These are phyloP conservation scores for Epichloe uncinata DNA, from an alignment of 2,329 filamentous ascomycete genomes.

Conservation along the genomic window DNA sequence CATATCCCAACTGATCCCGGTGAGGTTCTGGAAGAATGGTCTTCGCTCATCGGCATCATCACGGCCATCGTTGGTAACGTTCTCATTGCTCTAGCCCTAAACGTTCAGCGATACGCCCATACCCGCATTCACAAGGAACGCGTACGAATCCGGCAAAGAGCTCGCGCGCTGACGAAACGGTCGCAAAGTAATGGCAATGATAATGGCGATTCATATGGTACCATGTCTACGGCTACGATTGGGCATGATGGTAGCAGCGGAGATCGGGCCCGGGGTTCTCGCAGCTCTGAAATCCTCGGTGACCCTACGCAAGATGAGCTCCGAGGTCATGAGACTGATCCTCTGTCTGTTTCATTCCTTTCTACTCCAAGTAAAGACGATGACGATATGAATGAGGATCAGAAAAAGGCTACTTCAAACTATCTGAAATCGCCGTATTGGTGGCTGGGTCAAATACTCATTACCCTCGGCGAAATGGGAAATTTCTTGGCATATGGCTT, in stretches of 20 bases:
- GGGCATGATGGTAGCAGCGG: constrained; percentile 8
- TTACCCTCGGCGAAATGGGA: constrained; percentile 83
- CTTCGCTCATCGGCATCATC: constrained; percentile 84
- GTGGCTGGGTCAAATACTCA: constrained; percentile 89
- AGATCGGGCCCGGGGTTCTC: constrained; percentile 10
- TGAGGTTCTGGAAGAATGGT: constrained; percentile 57
- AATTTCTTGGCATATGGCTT: constrained; percentile 98
- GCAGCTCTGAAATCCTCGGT: constrained; percentile 23
- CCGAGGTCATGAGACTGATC: constrained; percentile 32
- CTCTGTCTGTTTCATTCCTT: constrained; percentile 36
- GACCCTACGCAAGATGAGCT: constrained; percentile 6
- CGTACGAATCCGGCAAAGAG: constrained; percentile 40
- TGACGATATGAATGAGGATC: constrained; percentile 15
- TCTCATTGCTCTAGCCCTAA: constrained; percentile 87
- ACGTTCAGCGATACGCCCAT: constrained; percentile 93
- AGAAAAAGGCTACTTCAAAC: constrained; percentile 38
- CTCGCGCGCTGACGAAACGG: constrained; percentile 39
- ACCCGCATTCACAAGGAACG: constrained; percentile 65
- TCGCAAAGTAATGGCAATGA: constrained; percentile 18
- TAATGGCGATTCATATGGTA: constrained; percentile 21
- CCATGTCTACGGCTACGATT: constrained; percentile 13
- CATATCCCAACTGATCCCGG: constrained; percentile 21
- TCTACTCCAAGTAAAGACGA: constrained; percentile 21
- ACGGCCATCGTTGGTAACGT: constrained; percentile 89
- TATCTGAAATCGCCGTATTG: constrained; percentile 90